Conservation (phyloP, 2,329 filamentous ascomycete genomes). For the Raffaelea deltoideospora region DNA sequence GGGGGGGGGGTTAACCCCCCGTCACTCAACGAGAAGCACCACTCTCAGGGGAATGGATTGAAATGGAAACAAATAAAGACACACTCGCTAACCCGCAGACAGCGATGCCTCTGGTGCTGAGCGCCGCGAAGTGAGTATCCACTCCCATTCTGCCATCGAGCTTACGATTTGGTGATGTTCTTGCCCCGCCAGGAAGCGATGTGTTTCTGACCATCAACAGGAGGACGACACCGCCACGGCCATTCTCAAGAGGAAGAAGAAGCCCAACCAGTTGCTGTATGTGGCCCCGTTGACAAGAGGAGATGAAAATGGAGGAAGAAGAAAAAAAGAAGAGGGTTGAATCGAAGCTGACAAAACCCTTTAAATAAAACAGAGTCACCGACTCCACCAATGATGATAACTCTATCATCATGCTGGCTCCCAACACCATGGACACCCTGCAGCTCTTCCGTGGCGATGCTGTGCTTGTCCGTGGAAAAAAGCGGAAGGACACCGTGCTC, state of each 20-base stretch:
- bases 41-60: no score
- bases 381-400: conserved; percentile 99
- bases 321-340: no score
- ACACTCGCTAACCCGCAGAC: no score
- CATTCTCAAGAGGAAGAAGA: conserved; percentile 99
- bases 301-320: no score
- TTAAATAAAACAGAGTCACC: conserved; percentile 73
- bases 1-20: no score
- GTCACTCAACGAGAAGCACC: no score
- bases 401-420: conserved; percentile 95
- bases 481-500: conserved; percentile 96
- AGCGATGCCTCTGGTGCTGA: conserved; percentile 86
- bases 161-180: no score
- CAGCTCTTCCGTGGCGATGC: conserved; percentile 98
- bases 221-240: conserved; percentile 87
- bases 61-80: no score
- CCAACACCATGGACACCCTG: conserved; percentile 96
- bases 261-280: conserved; percentile 96
- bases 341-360: no score
- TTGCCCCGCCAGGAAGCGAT: no score
- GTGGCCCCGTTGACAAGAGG: no score
- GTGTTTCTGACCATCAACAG: conserved; percentile 27
- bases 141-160: conserved; percentile 6
- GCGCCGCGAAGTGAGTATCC: conserved; percentile 56
- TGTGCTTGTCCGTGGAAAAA: conserved; percentile 96